Percentiles rank a stretch among this genome's conserved stretches.
Evolutionary conservation across 2,329 filamentous ascomycete genomes (phyloP).

Genomic region (Phialophora expanda): DNA sequence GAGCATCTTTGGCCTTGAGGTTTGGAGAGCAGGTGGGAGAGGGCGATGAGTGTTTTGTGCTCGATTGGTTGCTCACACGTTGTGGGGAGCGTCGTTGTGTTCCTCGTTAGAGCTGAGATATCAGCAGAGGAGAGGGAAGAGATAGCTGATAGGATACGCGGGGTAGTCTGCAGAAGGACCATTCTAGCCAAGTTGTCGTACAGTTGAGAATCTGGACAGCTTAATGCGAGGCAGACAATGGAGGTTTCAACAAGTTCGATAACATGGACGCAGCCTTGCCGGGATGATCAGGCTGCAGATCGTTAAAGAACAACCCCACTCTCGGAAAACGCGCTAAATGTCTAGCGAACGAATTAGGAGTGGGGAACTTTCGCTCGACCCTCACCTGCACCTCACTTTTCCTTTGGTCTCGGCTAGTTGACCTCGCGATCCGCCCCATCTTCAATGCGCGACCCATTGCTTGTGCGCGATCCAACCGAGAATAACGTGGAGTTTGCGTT

Average conservation of each 20-base stretch:
- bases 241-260: neutral
- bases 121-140: slow-evolving; percentile 45
- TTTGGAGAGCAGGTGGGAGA: slow-evolving; percentile 37
- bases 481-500: neutral
- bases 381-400: slow-evolving; percentile 4
- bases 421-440: neutral
- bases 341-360: neutral
- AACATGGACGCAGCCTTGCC: neutral
- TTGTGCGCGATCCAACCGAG: neutral
- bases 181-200: slow-evolving; percentile 39
- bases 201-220: neutral
- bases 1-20: slow-evolving; percentile 18
- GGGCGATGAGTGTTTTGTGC: slow-evolving; percentile 49
- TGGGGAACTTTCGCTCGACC: slow-evolving; percentile 1
- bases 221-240: neutral
- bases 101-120: slow-evolving; percentile 39
- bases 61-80: slow-evolving; percentile 47
- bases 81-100: slow-evolving; percentile 31
- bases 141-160: slow-evolving; percentile 48
- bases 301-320: neutral
- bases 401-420: neutral
- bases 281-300: neutral
- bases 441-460: neutral
- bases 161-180: slow-evolving; percentile 51
- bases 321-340: neutral